These are phyloP conservation scores for Helotiales sp. DNA, from an alignment of 2,329 filamentous ascomycete genomes.

Conservation along the genomic window DNA sequence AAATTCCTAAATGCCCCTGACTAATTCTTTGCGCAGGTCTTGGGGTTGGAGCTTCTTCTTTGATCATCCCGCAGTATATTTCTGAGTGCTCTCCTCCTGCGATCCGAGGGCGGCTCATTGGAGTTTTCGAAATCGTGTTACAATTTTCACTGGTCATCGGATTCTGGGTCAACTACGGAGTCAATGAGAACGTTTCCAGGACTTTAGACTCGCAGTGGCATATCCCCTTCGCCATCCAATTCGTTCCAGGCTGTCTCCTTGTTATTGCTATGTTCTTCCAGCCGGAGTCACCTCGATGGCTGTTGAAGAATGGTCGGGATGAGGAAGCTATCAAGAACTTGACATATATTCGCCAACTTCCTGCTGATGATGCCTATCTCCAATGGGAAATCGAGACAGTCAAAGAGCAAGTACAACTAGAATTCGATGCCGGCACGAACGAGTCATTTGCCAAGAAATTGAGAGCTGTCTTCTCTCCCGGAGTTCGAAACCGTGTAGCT, in stretches of 20 bases:
- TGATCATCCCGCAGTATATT: slow-evolving; percentile 47
- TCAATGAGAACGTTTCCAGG: slow-evolving; percentile 44
- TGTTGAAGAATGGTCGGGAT: slow-evolving; percentile 69
- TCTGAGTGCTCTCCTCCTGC: slow-evolving; percentile 47
- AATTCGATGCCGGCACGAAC: slow-evolving; percentile 33
- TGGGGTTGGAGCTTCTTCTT: slow-evolving; percentile 52
- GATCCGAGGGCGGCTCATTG: slow-evolving; percentile 53
- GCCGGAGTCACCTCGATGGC: slow-evolving; percentile 69
- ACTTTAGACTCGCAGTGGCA: slow-evolving; percentile 48
- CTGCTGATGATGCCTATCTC: slow-evolving; percentile 49
- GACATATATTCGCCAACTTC: slow-evolving; percentile 51
- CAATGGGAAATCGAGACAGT: slow-evolving; percentile 56
- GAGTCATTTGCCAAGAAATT: slow-evolving; percentile 29
- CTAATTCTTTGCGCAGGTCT: slow-evolving; percentile 35
- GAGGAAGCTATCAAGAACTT: slow-evolving; percentile 53
- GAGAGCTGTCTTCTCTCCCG: slow-evolving; percentile 12
- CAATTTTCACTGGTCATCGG: slow-evolving; percentile 49
- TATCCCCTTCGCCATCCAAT: slow-evolving; percentile 64
- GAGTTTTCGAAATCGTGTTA: slow-evolving; percentile 52
- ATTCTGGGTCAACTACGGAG: slow-evolving; percentile 51
- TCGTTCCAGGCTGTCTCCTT: slow-evolving; percentile 55
- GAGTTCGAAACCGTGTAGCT: slow-evolving; percentile 79
- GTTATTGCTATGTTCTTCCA: slow-evolving; percentile 62
- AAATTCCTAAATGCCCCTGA: neutral
- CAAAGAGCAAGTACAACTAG: slow-evolving; percentile 49